phyloP scores from a whole-genome alignment of 495 filamentous ascomycete genomes.

The Penicillium diatomitis region DNA sequence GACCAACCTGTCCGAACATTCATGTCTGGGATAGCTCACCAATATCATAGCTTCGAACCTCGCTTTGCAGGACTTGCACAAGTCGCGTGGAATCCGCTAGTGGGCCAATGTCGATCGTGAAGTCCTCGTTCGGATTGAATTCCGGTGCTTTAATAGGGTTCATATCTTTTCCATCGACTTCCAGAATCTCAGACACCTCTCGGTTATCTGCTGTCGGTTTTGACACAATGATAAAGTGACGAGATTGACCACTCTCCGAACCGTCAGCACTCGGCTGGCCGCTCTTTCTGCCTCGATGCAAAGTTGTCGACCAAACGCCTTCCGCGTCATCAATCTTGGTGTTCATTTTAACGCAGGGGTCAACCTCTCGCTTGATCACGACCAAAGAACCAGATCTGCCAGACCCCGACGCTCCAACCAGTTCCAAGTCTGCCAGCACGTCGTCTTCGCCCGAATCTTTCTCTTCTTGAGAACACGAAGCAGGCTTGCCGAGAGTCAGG shows the following conservation, averaged over 20 bases:
- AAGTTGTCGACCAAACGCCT: conserved; percentile 28
- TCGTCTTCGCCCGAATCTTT: conserved; percentile 16
- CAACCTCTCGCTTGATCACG: conserved; percentile 64
- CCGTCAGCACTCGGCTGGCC: conserved; percentile 36
- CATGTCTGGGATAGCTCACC: conserved; percentile 42
- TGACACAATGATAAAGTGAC: conserved; percentile 32
- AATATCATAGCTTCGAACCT: conserved; percentile 80
- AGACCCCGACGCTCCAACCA: conserved; percentile 63
- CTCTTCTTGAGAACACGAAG: background rate
- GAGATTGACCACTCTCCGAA: conserved; percentile 32
- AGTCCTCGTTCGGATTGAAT: conserved; percentile 78
- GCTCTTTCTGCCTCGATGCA: conserved; percentile 9
- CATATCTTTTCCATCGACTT: conserved; percentile 17
- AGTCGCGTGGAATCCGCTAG: conserved; percentile 66
- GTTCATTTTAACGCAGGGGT: conserved; percentile 57
- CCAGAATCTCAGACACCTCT: conserved; percentile 34
- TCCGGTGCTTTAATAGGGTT: conserved; percentile 47
- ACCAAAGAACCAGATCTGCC: conserved; percentile 61
- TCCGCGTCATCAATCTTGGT: conserved; percentile 22
- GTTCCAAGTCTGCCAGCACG: conserved; percentile 50
- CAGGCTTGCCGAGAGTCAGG: conserved; percentile 51
- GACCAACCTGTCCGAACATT: background rate
- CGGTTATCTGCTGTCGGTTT: conserved; percentile 21
- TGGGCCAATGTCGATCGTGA: conserved; percentile 71
- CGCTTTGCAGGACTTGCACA: conserved; percentile 73